Evolutionary conservation across 148 eudicot genomes (phyloP).

Genomic region (Beta vulgaris): DNA sequence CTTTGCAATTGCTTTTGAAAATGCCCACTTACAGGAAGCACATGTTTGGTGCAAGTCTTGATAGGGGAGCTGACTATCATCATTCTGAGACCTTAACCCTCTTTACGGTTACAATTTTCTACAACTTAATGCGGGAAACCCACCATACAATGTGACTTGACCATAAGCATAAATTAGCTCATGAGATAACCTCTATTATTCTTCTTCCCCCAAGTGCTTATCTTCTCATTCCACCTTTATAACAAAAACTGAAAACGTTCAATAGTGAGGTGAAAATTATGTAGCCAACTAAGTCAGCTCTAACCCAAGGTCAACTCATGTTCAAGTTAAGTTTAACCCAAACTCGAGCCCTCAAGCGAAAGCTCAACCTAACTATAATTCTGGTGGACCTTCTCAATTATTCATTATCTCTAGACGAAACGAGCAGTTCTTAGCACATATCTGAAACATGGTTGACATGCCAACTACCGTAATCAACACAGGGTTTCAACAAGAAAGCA

Average conservation of each 20-base stretch:
- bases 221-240: background rate
- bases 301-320: no score
- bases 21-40: conserved; percentile 30
- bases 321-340: no score
- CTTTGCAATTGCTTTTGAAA: conserved; percentile 45
- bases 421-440: background rate
- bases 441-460: background rate
- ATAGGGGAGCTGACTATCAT: conserved; percentile 47
- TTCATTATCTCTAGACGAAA: no score
- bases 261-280: background rate
- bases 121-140: background rate
- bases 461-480: background rate
- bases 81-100: conserved; percentile 30
- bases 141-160: conserved; percentile 14
- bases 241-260: background rate
- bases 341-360: no score
- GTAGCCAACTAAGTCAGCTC: background rate
- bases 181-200: background rate
- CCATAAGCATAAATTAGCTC: conserved; percentile 4
- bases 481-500: background rate
- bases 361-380: no score
- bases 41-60: conserved; percentile 30
- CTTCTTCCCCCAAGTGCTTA: background rate
- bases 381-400: no score
- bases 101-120: conserved; percentile 1